Evolutionary conservation across 139 green algal genomes (phyloP).

Genomic region (Coelastrella sp.): DNA sequence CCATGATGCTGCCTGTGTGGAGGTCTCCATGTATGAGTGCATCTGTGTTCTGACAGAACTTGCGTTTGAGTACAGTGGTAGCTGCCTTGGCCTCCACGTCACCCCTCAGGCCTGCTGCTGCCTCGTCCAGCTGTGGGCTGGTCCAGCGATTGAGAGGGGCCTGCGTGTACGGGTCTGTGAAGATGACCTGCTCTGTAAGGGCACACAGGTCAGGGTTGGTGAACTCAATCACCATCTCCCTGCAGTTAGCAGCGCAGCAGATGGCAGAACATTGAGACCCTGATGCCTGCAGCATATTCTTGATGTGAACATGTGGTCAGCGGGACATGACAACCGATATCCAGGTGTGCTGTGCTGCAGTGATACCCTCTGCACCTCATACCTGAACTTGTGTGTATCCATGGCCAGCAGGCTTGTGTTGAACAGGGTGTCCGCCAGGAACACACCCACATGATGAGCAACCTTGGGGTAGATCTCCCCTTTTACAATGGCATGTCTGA

Average conservation of each 20-base stretch:
- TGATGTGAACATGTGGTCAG: no score
- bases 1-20: conserved; percentile 84
- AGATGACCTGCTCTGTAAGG: conserved; percentile 97
- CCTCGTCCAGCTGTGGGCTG: conserved; percentile 86
- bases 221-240: conserved; percentile 64
- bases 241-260: conserved; percentile 31
- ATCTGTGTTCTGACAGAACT: conserved; percentile 83
- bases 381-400: conserved; percentile 67
- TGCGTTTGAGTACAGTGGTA: conserved; percentile 77
- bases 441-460: conserved; percentile 79
- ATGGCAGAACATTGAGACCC: neutral
- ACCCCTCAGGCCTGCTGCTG: conserved; percentile 70
- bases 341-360: no score
- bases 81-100: conserved; percentile 84
- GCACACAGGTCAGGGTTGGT: conserved; percentile 92
- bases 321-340: no score
- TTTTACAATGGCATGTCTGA: conserved; percentile 74
- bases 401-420: conserved; percentile 86
- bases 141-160: conserved; percentile 83
- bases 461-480: conserved; percentile 83
- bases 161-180: conserved; percentile 86
- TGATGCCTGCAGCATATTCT: neutral
- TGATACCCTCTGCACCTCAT: no score
- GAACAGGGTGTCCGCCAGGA: conserved; percentile 91
- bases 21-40: conserved; percentile 97